Evolutionary conservation across 176 grass and related monocot species (phyloP), one percentile per base, ranked within the genome.

Genomic region (Ampelocalamus luodianensis): DNA sequence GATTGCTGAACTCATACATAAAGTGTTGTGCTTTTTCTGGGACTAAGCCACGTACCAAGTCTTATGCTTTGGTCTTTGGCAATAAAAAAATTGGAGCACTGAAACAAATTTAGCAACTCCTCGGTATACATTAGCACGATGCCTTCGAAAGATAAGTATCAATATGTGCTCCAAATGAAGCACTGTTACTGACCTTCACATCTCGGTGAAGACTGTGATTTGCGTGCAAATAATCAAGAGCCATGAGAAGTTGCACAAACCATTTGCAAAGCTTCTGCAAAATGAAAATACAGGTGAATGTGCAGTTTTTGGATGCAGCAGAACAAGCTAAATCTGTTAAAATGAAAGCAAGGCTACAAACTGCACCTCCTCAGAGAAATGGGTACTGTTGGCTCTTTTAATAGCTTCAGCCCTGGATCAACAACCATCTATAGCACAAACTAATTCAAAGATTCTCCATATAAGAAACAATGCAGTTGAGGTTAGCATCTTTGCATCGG

Each of bases 191-290:
- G 20, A 97, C 94, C 87, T 97, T 97, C 68, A 97, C 92, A 90
- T 97, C 94, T 85, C 94, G 94, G 64, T 97, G 94, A 90, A 97
- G 92, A 92, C 94, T 94, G 73, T 94, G 94, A 90, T 94, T 93
- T 70, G 60, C 77, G 76, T 97, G 94, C 88, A 97, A 90, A 83
- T 97, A 97, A 80, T 97, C 91, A 85, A 97, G 90, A 44, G 94
- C 94, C 92, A 92, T 94, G 45, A 97, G 90, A 71, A 97, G 86
- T 46, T 97, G 92, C 46, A 94, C 92, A 11, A 97, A 82, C 94
- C 94, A 97, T 51, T 89, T 93, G 73, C 94, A 97, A 78, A 97
- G 92, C 37, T 85, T 97, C 94, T 97, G 82, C 39, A 50, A 48
- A 64, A 87, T 20, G 23, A 45, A 78, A 76, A 51, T 81, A 82